Evolutionary conservation across 164 flowering plant species (phyloP).

Genomic region (Vitis rotundifolia): DNA sequence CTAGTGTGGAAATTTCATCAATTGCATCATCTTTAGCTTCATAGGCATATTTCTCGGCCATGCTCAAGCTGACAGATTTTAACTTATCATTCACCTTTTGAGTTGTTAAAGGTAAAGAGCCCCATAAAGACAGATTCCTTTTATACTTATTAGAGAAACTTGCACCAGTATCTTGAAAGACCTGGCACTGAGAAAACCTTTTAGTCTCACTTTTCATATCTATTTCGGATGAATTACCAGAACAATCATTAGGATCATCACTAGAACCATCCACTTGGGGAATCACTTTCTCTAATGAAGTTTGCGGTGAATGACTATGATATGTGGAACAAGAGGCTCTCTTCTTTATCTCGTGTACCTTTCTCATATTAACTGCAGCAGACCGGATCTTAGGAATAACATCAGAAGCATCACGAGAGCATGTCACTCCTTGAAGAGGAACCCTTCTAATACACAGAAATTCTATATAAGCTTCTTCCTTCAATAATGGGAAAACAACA

Average conservation of each 20-base stretch:
- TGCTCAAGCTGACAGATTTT: conserved; percentile 15
- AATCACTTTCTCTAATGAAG: conserved; percentile 27
- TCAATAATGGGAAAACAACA: too few species aligned
- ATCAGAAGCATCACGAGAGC: too few species aligned
- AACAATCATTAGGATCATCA: conserved; percentile 42
- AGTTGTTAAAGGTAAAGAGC: conserved; percentile 51
- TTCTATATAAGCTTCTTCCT: too few species aligned
- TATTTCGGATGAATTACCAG: conserved; percentile 26
- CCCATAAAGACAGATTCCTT: conserved; percentile 40
- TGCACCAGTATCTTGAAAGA: conserved; percentile 12
- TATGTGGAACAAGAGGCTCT: conserved; percentile 15
- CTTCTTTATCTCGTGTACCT: too few species aligned
- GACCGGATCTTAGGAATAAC: too few species aligned
- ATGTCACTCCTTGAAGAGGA: too few species aligned
- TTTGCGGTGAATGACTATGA: conserved; percentile 11
- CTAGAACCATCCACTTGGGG: conserved; percentile 69
- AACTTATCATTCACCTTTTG: conserved; percentile 24
- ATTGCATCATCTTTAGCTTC: conserved; percentile 69
- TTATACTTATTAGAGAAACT: conserved; percentile 16
- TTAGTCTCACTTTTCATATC: conserved; percentile 23
- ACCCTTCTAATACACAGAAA: too few species aligned
- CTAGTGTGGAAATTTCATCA: conserved; percentile 83
- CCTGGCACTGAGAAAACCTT: conserved; percentile 20
- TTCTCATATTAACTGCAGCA: too few species aligned
- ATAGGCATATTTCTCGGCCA: conserved; percentile 9